A percentile compares a stretch with the other conserved stretches of the same genome.
Conservation (phyloP, 2,329 filamentous ascomycete genomes). For the Leptoxyphium fumago region DNA sequence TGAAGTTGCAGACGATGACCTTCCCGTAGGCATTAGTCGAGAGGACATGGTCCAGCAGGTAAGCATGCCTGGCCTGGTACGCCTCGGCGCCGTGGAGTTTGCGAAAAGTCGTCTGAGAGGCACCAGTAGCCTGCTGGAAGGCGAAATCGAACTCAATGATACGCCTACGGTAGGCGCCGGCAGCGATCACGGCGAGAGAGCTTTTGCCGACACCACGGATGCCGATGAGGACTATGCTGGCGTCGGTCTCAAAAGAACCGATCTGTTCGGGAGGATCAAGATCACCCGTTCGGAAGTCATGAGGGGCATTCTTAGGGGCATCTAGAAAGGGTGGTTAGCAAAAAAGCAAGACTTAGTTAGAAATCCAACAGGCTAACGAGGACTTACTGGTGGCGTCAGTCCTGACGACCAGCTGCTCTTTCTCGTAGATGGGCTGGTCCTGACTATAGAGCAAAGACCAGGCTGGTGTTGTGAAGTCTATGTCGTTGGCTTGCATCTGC, state of each 20-base stretch:
- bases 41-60: slow-evolving; percentile 46
- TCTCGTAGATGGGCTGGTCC: neutral
- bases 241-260: slow-evolving; percentile 39
- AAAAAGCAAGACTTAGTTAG: neutral
- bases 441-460: neutral
- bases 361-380: neutral
- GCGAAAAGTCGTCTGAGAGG: slow-evolving; percentile 48
- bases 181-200: slow-evolving; percentile 60
- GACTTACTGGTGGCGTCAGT: too few relatives aligned
- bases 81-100: slow-evolving; percentile 45
- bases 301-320: too few relatives aligned
- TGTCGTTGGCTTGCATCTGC: slow-evolving; percentile 11
- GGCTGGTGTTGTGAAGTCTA: neutral
- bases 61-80: slow-evolving; percentile 49
- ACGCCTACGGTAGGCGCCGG: slow-evolving; percentile 52
- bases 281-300: too few relatives aligned
- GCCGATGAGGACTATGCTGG: slow-evolving; percentile 58
- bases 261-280: neutral
- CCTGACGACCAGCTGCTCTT: neutral
- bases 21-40: slow-evolving; percentile 43
- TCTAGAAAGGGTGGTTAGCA: too few relatives aligned
- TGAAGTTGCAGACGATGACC: slow-evolving; percentile 57
- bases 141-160: slow-evolving; percentile 54
- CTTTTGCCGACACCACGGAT: slow-evolving; percentile 63
- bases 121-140: slow-evolving; percentile 50